phyloP scores from a whole-genome alignment of 2,329 filamentous ascomycete genomes.

The Diaporthe destruens region DNA sequence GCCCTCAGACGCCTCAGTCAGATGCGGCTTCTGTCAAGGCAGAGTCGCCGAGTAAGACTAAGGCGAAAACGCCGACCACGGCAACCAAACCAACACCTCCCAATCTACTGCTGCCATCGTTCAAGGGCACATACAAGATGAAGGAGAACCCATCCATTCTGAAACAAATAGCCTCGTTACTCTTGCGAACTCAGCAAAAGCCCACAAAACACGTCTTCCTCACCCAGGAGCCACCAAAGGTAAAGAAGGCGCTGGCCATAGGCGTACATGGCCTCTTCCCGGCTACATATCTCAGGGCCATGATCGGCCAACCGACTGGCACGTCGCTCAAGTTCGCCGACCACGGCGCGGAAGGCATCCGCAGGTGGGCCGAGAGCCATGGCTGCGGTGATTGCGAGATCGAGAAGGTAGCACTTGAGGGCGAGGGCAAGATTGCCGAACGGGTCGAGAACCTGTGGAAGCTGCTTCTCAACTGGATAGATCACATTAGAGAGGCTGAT shows the following conservation, averaged over 20 bases:
- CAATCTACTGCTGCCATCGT: constrained; percentile 78
- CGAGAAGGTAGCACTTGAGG: constrained; percentile 93
- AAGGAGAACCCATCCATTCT: constrained; percentile 77
- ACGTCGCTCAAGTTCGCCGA: constrained; percentile 95
- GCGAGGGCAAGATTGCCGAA: constrained; percentile 91
- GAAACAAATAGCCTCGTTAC: constrained; percentile 72
- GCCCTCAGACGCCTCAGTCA: constrained; percentile 52
- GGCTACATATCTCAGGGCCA: constrained; percentile 84
- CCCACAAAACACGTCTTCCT: constrained; percentile 79
- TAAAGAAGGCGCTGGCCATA: constrained; percentile 90
- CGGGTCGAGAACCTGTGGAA: constrained; percentile 95
- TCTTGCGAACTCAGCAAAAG: constrained; percentile 67
- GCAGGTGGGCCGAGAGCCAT: constrained; percentile 81
- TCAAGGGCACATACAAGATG: constrained; percentile 75
- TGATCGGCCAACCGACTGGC: constrained; percentile 94
- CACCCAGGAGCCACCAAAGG: constrained; percentile 74
- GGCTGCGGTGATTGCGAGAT: constrained; percentile 83
- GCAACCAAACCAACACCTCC: constrained; percentile 57
- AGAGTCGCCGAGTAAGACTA: constrained; percentile 48
- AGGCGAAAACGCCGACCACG: constrained; percentile 57
- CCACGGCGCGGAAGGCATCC: constrained; percentile 85
- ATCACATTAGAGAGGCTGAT: constrained; percentile 88
- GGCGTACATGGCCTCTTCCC: constrained; percentile 96
- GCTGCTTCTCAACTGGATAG: constrained; percentile 92
- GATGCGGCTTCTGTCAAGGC: constrained; percentile 46